phyloP scores from a whole-genome alignment of 2,329 filamentous ascomycete genomes.

The Colletotrichum spinosum region DNA sequence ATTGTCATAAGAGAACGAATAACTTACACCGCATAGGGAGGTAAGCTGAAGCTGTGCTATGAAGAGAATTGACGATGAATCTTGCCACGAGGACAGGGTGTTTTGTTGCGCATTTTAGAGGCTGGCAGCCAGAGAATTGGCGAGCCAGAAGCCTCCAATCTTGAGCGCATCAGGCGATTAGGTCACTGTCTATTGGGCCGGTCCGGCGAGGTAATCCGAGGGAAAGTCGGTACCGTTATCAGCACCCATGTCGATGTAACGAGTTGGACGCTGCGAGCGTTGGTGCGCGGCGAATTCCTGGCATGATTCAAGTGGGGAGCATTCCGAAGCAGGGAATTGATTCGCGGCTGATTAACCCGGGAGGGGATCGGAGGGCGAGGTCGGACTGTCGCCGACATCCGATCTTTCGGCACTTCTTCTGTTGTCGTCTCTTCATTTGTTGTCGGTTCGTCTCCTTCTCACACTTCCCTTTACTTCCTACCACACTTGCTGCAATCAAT shows the following conservation, averaged over 20 bases:
- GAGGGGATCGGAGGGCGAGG: constrained; percentile 25
- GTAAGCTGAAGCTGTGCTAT: too few relatives aligned
- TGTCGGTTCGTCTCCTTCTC: background rate
- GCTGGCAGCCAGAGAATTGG: too few relatives aligned
- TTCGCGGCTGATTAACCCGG: constrained; percentile 17
- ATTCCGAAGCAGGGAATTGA: constrained; percentile 14
- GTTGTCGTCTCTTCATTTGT: background rate
- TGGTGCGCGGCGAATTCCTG: constrained; percentile 9
- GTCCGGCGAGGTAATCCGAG: constrained; percentile 19
- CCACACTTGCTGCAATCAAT: background rate
- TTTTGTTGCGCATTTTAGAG: too few relatives aligned
- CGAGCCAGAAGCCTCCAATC: too few relatives aligned
- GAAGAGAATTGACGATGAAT: too few relatives aligned
- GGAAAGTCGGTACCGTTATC: constrained; percentile 23
- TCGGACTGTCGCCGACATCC: constrained; percentile 23
- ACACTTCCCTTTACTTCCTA: too few relatives aligned
- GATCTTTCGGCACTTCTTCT: constrained; percentile 8
- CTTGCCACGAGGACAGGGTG: too few relatives aligned
- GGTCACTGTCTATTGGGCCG: constrained; percentile 22
- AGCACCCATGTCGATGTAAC: constrained; percentile 19
- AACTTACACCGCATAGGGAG: too few relatives aligned
- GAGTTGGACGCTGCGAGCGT: background rate
- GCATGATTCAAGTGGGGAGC: constrained; percentile 18
- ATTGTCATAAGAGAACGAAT: too few relatives aligned
- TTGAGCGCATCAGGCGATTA: background rate